These are phyloP conservation scores for Kwoniella mangroviensis DNA, from an alignment of 768 basidiomycete genomes.

Conservation along the genomic window DNA sequence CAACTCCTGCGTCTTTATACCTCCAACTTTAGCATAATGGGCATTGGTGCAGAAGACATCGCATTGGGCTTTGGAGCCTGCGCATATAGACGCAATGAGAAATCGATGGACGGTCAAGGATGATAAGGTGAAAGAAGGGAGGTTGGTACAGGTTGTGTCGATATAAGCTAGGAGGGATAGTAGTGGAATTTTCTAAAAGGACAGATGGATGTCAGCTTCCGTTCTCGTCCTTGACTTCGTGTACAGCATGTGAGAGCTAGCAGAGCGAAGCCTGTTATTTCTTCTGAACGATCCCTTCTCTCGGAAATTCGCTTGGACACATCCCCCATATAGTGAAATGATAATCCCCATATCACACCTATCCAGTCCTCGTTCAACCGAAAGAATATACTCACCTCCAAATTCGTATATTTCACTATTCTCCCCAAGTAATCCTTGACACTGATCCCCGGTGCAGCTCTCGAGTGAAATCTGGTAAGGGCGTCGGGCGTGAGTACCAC, in stretches of 20 bases:
- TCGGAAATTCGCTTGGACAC: not conserved
- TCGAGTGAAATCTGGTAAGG: conserved; percentile 94
- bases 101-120: conserved; percentile 98
- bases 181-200: conserved; percentile 55
- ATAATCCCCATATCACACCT: no score
- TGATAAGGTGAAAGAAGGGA: conserved; percentile 86
- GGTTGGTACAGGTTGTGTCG: conserved; percentile 74
- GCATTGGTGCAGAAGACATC: conserved; percentile 94
- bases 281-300: not conserved
- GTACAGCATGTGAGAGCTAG: not conserved
- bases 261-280: not conserved
- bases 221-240: not conserved
- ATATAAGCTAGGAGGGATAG: conserved; percentile 58
- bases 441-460: conserved; percentile 82
- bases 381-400: conserved; percentile 69
- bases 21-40: conserved; percentile 95
- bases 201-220: not conserved
- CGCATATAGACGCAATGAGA: conserved; percentile 88
- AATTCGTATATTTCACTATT: conserved; percentile 91
- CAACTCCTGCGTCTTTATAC: conserved; percentile 86
- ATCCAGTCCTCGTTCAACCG: no score
- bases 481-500: conserved; percentile 87
- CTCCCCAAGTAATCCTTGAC: conserved; percentile 92
- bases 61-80: conserved; percentile 91
- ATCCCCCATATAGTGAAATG: no score